Percentiles rank a stretch among this genome's conserved stretches.
These are phyloP conservation scores for Vanilla planifolia DNA, from an alignment of 106 monocot genomes.

Conservation along the genomic window DNA sequence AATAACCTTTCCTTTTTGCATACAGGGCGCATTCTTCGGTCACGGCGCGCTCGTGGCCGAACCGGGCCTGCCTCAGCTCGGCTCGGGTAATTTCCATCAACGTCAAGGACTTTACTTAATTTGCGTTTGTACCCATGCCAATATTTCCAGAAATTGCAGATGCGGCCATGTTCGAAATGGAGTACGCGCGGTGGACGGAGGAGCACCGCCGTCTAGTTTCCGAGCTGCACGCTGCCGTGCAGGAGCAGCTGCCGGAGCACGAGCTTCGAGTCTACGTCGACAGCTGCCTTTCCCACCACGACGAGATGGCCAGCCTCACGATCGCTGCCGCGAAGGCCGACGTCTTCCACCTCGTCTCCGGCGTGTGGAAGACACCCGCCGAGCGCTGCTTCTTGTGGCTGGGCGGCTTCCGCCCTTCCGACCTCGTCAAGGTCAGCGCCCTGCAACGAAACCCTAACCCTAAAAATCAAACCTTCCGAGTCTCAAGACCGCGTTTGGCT, in stretches of 20 bases:
- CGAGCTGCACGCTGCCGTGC: conserved; percentile 47
- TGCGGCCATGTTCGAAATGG: conserved; percentile 69
- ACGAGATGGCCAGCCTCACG: conserved; percentile 40
- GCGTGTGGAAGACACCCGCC: conserved; percentile 62
- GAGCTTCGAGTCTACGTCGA: conserved; percentile 55
- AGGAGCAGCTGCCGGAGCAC: conserved; percentile 46
- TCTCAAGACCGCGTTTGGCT: no score
- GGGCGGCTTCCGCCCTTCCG: conserved; percentile 65
- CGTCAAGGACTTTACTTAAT: neutral
- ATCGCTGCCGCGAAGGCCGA: conserved; percentile 27
- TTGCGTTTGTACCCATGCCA: neutral
- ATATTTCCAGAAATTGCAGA: no score
- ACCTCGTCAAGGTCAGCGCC: conserved; percentile 49
- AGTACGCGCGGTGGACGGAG: conserved; percentile 58
- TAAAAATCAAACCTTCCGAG: no score
- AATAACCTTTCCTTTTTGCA: neutral
- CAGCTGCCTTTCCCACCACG: conserved; percentile 37
- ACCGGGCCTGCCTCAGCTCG: conserved; percentile 36
- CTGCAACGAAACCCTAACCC: neutral
- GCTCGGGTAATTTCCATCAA: conserved; percentile 48
- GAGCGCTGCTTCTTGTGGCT: conserved; percentile 87
- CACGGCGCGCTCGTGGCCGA: conserved; percentile 41
- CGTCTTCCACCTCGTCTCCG: conserved; percentile 75
- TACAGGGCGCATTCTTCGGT: conserved; percentile 45
- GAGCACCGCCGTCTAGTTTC: conserved; percentile 46